Conservation (phyloP, 805 yeast species). For the Yarrowia yakushimensis region DNA sequence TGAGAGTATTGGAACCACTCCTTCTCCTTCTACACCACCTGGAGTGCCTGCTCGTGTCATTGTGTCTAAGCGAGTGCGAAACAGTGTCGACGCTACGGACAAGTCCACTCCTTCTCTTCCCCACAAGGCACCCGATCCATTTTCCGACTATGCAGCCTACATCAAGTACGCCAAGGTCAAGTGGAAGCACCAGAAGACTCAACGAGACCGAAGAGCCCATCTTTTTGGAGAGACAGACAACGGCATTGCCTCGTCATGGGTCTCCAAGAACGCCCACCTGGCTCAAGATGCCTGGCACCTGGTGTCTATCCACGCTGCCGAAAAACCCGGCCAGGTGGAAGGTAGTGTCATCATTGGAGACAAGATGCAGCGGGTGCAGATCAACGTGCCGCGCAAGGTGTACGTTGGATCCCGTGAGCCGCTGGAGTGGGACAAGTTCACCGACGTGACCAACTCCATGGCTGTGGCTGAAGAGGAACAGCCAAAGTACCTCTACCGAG, state of each 20-base stretch:
- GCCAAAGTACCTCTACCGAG: conserved; percentile 50
- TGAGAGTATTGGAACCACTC: conserved; percentile 58
- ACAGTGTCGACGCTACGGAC: background rate
- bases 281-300: conserved; percentile 84
- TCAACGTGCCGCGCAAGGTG: conserved; percentile 71
- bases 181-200: conserved; percentile 77
- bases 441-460: conserved; percentile 44
- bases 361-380: conserved; percentile 66
- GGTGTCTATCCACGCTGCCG: conserved; percentile 53
- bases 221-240: conserved; percentile 70
- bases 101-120: conserved; percentile 34
- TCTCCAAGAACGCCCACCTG: conserved; percentile 73
- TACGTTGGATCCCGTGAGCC: conserved; percentile 47
- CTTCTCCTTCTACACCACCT: background rate
- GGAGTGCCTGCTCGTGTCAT: conserved; percentile 7
- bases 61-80: background rate
- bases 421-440: conserved; percentile 50
- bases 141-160: conserved; percentile 44
- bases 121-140: conserved; percentile 34
- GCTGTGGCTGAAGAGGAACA: conserved; percentile 66
- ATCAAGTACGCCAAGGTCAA: conserved; percentile 76
- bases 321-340: conserved; percentile 66
- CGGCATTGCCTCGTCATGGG: conserved; percentile 58
- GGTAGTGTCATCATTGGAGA: conserved; percentile 68
- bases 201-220: conserved; percentile 65